Base-by-base conservation (phyloP, 148 eudicot genomes). In the Rhododendron griersonianum region DNA sequence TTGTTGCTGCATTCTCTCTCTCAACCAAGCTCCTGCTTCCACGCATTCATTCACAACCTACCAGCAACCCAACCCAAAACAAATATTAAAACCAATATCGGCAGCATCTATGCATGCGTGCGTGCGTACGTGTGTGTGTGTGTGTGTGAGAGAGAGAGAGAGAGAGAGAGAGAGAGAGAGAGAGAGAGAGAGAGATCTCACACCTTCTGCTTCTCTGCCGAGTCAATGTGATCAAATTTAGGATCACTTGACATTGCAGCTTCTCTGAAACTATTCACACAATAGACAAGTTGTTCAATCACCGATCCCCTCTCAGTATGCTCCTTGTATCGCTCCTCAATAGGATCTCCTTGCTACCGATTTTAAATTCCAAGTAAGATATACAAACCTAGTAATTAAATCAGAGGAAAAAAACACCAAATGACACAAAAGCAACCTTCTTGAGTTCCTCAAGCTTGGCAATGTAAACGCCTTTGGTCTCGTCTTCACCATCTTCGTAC, bases 401-500 rank as follows among this genome's bases (percentile, higher is more conserved):
- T 48, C 51, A 11, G 37, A n/a, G 33, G 14, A 3, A 5, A 25
- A 48, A 11, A 9, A 39, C 15, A 33, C 44, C 28, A 13, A 78
- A 76, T 21, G 67, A 75, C 74, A 80, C 55, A 53, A 21, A 33
- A 82, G 59, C 51, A 63, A 93, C 99, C 99, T 92, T 95, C 86
- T 94, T 96, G 84, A 96, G 94, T 87, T 96, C 99, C 61, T 95
- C 97, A 88, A 96, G 96, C 91, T 95, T 96, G 19, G 98, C 99
- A 87, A 92, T 82, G 81, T 96, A 96, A 9, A 96, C 98, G 44
- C 98, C 98, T 87, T 94, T 95, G 28, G 93, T 96, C 87, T 96
- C 98, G 86, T 96, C 98, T 88, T 96, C 99, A 2, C 99, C 99
- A 80, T 95, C 99, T 87, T 95, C 99, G 85, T 96, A 96, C 85